phyloP scores from a whole-genome alignment of 2,329 filamentous ascomycete species.

The Elsinoe arachidis region DNA sequence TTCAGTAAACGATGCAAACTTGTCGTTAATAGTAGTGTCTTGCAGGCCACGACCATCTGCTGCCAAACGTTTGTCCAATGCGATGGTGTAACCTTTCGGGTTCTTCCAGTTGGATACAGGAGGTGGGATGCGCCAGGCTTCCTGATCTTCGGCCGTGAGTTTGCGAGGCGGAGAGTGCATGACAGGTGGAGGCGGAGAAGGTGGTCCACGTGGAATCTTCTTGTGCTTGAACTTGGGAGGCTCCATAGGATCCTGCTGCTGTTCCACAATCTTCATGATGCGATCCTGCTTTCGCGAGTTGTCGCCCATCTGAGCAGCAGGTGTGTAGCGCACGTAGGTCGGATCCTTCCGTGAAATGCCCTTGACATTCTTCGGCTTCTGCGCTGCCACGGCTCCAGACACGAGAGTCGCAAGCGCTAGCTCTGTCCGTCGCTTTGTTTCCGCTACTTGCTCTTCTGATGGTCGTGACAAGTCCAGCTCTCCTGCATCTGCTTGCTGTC shows the following conservation, averaged over 20 bases:
- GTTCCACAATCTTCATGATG: constrained; percentile 96
- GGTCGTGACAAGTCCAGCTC: constrained; percentile 82
- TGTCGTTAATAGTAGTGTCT: constrained; percentile 95
- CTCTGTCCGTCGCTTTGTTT: constrained; percentile 79
- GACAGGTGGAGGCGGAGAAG: constrained; percentile 83
- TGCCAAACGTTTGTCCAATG: constrained; percentile 87
- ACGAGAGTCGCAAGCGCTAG: constrained; percentile 75
- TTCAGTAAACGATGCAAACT: constrained; percentile 93
- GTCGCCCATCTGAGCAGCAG: constrained; percentile 93
- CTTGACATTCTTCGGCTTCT: constrained; percentile 93
- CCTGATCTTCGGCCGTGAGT: constrained; percentile 91
- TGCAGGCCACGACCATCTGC: constrained; percentile 87
- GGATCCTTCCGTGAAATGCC: constrained; percentile 71
- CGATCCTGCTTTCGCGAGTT: constrained; percentile 77
- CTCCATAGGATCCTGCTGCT: constrained; percentile 90
- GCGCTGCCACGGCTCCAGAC: constrained; percentile 75
- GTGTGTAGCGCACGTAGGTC: constrained; percentile 92
- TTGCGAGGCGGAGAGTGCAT: constrained; percentile 94
- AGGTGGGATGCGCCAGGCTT: constrained; percentile 86
- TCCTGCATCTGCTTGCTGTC: constrained; percentile 85
- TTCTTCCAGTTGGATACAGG: constrained; percentile 99
- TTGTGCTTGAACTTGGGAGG: constrained; percentile 99
- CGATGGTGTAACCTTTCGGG: constrained; percentile 93
- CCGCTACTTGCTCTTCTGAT: constrained; percentile 72
- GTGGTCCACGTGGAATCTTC: constrained; percentile 88